Evolutionary conservation across 345 rosid genomes (phyloP).

Genomic region (Linum lewisii): DNA sequence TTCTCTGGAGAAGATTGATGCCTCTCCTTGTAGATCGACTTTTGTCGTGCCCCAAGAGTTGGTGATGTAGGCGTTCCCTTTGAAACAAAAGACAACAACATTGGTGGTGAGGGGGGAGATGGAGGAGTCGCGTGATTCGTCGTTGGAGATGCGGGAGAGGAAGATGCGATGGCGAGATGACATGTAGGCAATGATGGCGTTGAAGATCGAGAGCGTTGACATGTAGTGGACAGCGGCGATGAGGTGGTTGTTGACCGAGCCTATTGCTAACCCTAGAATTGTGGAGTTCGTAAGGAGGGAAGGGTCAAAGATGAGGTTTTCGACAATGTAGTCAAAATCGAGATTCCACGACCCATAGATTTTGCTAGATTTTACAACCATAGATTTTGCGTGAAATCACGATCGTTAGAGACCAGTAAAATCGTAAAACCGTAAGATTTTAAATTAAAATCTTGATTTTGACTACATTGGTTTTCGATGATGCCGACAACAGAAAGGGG

Average conservation of each 20-base stretch:
- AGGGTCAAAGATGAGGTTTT: slow-evolving; percentile 46
- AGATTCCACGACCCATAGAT: no score
- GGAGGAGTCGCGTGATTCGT: slow-evolving; percentile 9
- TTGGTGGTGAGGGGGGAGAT: slow-evolving; percentile 34
- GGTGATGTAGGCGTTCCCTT: slow-evolving; percentile 78
- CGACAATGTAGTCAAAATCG: no score
- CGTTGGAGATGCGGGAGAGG: slow-evolving; percentile 26
- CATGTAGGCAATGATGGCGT: slow-evolving; percentile 82
- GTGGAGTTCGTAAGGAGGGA: slow-evolving; percentile 51
- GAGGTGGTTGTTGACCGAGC: slow-evolving; percentile 42
- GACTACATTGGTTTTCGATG: no score
- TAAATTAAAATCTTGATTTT: no score
- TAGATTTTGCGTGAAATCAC: no score
- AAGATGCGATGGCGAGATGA: slow-evolving; percentile 35
- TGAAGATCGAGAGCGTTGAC: slow-evolving; percentile 54
- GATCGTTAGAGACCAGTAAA: no score
- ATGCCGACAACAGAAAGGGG: no score
- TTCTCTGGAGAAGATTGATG: slow-evolving; percentile 61
- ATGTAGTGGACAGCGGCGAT: slow-evolving; percentile 44
- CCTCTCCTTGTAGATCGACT: slow-evolving; percentile 49
- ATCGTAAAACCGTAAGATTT: no score
- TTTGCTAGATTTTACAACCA: no score
- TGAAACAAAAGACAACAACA: slow-evolving; percentile 63
- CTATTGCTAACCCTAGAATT: slow-evolving; percentile 52
- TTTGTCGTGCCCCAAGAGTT: slow-evolving; percentile 32